phyloP scores from a whole-genome alignment of 768 basidiomycete genomes.

The Psilocybe cyanescens region DNA sequence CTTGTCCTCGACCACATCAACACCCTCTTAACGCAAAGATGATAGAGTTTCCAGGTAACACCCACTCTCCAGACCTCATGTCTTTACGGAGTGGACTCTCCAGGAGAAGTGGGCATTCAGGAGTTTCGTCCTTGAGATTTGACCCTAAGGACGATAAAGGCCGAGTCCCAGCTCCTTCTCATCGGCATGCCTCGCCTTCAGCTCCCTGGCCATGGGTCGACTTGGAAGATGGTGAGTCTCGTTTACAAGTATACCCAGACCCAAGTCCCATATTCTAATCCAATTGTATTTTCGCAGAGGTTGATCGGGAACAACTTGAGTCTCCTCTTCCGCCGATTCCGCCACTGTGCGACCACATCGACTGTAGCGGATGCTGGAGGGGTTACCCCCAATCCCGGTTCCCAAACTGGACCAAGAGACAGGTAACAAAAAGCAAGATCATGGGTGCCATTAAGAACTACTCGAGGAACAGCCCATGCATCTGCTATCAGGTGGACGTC shows the following conservation, averaged over 20 bases:
- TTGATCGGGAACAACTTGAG: conserved; percentile 37
- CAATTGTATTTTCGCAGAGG: conserved; percentile 26
- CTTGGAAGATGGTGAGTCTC: conserved; percentile 37
- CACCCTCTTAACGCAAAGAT: background rate
- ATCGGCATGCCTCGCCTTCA: conserved; percentile 48
- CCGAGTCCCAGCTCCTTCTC: conserved; percentile 39
- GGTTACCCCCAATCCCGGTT: conserved; percentile 51
- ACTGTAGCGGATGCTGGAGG: conserved; percentile 42
- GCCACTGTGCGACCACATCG: conserved; percentile 36
- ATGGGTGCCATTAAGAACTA: conserved; percentile 38
- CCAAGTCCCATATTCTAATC: background rate
- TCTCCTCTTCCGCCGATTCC: conserved; percentile 38
- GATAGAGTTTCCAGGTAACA: background rate
- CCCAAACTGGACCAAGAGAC: conserved; percentile 58
- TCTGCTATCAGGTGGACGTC: conserved; percentile 46
- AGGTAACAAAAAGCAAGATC: conserved; percentile 46
- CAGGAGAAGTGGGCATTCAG: background rate
- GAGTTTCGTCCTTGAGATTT: conserved; percentile 7
- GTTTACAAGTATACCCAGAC: background rate
- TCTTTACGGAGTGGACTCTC: conserved; percentile 5
- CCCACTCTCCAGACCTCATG: background rate
- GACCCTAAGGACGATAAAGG: conserved; percentile 20
- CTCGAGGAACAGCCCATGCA: conserved; percentile 27
- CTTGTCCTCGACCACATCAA: background rate
- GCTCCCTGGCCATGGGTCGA: conserved; percentile 53